phyloP scores from a whole-genome alignment of 495 filamentous ascomycete species.

The Penicillium roqueforti region DNA sequence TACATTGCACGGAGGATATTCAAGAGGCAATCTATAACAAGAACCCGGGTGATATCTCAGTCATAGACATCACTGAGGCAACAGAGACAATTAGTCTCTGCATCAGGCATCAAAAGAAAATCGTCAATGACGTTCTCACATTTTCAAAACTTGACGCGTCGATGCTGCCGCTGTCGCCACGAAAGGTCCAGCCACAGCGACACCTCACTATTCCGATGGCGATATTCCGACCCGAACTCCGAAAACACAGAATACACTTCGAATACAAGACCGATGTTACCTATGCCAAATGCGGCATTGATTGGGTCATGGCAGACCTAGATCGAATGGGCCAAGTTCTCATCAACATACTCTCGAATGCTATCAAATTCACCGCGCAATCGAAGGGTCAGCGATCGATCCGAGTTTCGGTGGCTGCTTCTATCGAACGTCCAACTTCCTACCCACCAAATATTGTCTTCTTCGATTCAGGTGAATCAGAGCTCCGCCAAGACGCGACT shows the following conservation, averaged over 20 bases:
- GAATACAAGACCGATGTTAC: conserved; percentile 56
- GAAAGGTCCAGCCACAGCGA: conserved; percentile 59
- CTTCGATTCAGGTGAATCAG: conserved; percentile 43
- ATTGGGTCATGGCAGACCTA: conserved; percentile 70
- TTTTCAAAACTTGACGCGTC: conserved; percentile 81
- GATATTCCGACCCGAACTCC: conserved; percentile 69
- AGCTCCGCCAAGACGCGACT: conserved; percentile 41
- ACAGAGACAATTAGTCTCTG: conserved; percentile 74
- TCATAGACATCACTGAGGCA: conserved; percentile 53
- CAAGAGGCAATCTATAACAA: conserved; percentile 17
- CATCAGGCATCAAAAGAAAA: conserved; percentile 72
- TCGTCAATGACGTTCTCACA: conserved; percentile 75
- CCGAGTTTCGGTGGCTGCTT: conserved; percentile 65
- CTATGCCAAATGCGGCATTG: conserved; percentile 49
- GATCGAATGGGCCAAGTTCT: conserved; percentile 68
- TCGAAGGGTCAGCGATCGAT: conserved; percentile 54
- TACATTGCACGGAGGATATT: conserved; percentile 80
- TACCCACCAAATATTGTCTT: conserved; percentile 48
- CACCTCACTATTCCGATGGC: conserved; percentile 64
- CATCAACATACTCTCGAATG: conserved; percentile 72
- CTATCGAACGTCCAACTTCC: conserved; percentile 46
- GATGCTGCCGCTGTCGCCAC: conserved; percentile 63
- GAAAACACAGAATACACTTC: conserved; percentile 62
- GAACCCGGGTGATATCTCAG: conserved; percentile 3
- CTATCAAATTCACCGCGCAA: conserved; percentile 69